Conservation (phyloP, 1,139 yeast species). For the Diutina pseudorugosa region DNA sequence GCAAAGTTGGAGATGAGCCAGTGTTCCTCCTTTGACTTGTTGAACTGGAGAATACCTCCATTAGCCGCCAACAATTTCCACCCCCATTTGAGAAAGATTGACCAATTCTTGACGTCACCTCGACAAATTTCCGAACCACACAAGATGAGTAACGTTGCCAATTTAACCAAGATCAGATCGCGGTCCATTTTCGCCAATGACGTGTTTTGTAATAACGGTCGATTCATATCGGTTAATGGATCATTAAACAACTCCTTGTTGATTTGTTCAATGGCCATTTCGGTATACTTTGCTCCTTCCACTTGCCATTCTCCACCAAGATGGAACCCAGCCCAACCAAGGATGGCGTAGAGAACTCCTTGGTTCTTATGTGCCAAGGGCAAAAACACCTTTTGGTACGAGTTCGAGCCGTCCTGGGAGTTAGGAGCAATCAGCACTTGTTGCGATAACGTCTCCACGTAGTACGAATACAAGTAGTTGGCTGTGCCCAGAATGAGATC, state of each 20-base stretch:
- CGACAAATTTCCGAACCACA: conserved; percentile 66
- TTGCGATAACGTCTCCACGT: conserved; percentile 44
- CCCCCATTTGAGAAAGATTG: conserved; percentile 47
- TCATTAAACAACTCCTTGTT: conserved; percentile 9
- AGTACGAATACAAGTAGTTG: conserved; percentile 46
- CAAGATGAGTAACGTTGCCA: conserved; percentile 56
- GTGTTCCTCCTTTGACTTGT: conserved; percentile 44
- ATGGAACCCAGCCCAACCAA: conserved; percentile 74
- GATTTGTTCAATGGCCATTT: conserved; percentile 34
- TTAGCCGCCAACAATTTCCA: conserved; percentile 41
- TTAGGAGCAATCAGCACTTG: conserved; percentile 53
- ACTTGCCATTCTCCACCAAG: conserved; percentile 33
- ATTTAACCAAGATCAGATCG: conserved; percentile 20
- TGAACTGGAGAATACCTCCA: conserved; percentile 48
- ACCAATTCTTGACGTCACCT: conserved; percentile 67
- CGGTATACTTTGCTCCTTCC: conserved; percentile 35
- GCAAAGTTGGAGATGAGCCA: conserved; percentile 78
- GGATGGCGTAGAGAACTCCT: conserved; percentile 55
- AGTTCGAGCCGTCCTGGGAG: conserved; percentile 43
- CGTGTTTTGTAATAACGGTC: background rate
- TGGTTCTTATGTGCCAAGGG: conserved; percentile 64
- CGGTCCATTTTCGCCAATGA: conserved; percentile 6
- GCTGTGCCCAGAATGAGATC: conserved; percentile 5
- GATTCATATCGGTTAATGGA: background rate
- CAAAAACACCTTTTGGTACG: conserved; percentile 59